A percentile compares a stretch with the other conserved stretches of the same genome.
Evolutionary conservation across 345 rosid genomes (phyloP).

Genomic region (Ceriops tagal): DNA sequence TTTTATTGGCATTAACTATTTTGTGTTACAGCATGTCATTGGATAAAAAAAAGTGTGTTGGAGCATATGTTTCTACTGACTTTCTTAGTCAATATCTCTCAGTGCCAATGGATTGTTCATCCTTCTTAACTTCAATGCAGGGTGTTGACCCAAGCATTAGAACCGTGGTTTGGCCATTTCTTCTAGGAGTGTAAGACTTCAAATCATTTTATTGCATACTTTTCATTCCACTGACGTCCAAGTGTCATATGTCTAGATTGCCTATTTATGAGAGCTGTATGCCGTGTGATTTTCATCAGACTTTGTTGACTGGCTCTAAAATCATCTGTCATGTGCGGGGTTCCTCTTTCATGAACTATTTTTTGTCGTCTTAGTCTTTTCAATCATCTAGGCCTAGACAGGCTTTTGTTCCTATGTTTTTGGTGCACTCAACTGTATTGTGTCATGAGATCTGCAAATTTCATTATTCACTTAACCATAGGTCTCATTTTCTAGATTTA

Average conservation of each 20-base stretch:
- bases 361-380: no score
- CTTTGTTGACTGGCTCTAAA: no score
- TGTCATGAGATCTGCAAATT: no score
- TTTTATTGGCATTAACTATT: not conserved
- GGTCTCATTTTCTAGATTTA: no score
- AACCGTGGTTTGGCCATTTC: constrained; percentile 95
- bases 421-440: no score
- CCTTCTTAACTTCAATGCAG: constrained; percentile 35
- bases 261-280: not conserved
- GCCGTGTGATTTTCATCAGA: no score
- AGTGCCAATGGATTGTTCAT: constrained; percentile 11
- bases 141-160: constrained; percentile 89
- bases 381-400: no score
- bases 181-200: constrained; percentile 82
- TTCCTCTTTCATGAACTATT: no score
- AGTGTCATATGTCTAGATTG: not conserved
- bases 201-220: not conserved
- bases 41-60: not conserved
- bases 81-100: constrained; percentile 6
- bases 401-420: no score
- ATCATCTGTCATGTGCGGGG: no score
- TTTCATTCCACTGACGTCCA: not conserved
- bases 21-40: not conserved
- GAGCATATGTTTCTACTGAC: not conserved
- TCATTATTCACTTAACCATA: no score